These are phyloP conservation scores for Malus asiatica DNA, from an alignment of 306 rosid species.

Conservation along the genomic window DNA sequence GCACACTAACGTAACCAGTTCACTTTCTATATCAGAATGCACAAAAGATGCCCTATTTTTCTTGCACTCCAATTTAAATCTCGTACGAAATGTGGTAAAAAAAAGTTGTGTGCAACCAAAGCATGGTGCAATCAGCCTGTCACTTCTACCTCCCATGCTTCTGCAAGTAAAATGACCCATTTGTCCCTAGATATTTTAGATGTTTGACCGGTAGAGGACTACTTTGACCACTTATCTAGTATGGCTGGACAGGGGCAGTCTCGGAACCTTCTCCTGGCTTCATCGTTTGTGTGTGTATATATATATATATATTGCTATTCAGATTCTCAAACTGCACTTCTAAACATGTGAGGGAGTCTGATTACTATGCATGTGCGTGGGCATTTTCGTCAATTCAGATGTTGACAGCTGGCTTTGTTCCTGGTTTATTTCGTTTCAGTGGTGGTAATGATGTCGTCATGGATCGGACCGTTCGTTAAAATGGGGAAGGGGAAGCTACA, in stretches of 20 bases:
- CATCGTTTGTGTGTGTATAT: not conserved
- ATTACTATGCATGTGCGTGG: conserved; percentile 1
- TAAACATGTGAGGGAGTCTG: conserved; percentile 1
- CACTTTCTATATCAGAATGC: not conserved
- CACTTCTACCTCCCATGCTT: conserved; percentile 18
- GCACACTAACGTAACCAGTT: not conserved
- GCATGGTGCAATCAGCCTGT: not conserved
- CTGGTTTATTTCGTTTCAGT: not conserved
- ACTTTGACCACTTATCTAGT: conserved; percentile 36
- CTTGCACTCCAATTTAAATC: not conserved
- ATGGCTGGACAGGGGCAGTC: conserved; percentile 4
- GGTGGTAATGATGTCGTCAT: not conserved
- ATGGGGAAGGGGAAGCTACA: not conserved
- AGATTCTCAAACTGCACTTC: not conserved
- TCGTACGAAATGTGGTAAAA: not conserved
- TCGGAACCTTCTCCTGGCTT: not conserved
- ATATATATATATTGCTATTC: not conserved
- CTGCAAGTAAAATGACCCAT: conserved; percentile 23
- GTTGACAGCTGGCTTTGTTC: conserved; percentile 14
- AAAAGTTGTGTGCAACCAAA: not conserved
- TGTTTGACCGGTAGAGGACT: conserved; percentile 16
- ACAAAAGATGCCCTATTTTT: conserved; percentile 25
- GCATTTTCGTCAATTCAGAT: not conserved
- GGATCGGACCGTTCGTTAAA: conserved; percentile 19
- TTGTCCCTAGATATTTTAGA: conserved; percentile 22